A percentile compares a stretch with the other conserved stretches of the same genome.
Evolutionary conservation across 305 asterid species (phyloP).

Genomic region (Petunia hybrid): DNA sequence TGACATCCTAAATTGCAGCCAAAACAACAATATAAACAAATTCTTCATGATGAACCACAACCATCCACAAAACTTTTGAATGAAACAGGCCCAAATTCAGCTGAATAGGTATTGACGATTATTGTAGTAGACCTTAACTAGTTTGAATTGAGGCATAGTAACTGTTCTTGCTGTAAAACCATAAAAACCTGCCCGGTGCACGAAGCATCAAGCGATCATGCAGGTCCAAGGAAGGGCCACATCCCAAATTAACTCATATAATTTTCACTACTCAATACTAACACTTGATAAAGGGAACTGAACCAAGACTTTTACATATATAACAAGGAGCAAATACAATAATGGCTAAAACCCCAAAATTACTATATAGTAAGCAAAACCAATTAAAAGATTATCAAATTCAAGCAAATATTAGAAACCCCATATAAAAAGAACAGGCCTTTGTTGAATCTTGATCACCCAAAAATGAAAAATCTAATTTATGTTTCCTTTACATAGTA

Average conservation of each 20-base stretch:
- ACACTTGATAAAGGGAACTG: background rate
- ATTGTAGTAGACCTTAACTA: background rate
- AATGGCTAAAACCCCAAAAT: background rate
- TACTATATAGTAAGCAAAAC: background rate
- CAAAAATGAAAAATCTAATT: background rate
- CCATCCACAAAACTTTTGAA: too few relatives aligned
- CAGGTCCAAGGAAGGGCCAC: too few relatives aligned
- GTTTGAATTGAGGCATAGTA: background rate
- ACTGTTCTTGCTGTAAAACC: background rate
- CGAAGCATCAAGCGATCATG: too few relatives aligned
- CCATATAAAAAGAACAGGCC: background rate
- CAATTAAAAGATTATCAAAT: slow-evolving; percentile 8
- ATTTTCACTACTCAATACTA: background rate
- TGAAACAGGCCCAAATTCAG: background rate
- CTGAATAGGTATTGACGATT: background rate
- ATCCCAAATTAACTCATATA: background rate
- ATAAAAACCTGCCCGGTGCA: too few relatives aligned
- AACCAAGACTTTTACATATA: background rate
- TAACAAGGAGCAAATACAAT: background rate
- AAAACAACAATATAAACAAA: background rate
- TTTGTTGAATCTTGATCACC: background rate
- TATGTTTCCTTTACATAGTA: background rate
- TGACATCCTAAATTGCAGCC: slow-evolving; percentile 23
- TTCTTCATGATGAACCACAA: background rate
- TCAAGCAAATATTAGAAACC: background rate